Percentiles rank a stretch among this genome's conserved stretches.
phyloP scores from a whole-genome alignment of 345 rosid species.

The Eucalyptus dawsonii region DNA sequence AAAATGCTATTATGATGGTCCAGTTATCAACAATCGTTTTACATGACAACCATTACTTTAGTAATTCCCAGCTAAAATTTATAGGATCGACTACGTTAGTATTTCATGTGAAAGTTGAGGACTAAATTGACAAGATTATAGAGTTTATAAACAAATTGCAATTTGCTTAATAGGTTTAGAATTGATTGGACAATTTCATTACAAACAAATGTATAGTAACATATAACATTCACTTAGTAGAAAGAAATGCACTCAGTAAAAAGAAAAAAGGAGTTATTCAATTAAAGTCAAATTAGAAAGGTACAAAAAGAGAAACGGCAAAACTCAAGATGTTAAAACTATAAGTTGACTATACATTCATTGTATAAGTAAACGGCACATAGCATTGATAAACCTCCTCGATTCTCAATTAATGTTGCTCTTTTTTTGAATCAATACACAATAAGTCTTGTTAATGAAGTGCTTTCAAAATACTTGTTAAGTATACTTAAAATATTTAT shows the following conservation, averaged over 20 bases:
- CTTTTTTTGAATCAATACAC: too few species aligned
- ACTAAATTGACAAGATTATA: background rate
- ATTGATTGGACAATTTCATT: background rate
- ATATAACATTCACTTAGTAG: background rate
- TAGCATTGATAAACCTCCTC: too few species aligned
- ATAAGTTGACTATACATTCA: background rate
- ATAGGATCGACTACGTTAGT: background rate
- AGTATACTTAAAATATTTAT: too few species aligned
- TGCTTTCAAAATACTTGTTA: background rate
- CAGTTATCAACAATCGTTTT: rapidly evolving
- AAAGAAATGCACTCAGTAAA: too few species aligned
- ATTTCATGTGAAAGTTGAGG: background rate
- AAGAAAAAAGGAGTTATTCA: background rate
- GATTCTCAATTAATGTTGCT: background rate
- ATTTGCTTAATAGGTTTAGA: too few species aligned
- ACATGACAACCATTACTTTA: background rate
- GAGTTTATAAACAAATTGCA: too few species aligned
- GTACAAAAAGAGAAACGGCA: background rate
- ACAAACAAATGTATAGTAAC: background rate
- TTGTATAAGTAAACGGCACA: background rate
- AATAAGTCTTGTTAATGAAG: background rate
- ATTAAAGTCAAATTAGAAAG: background rate
- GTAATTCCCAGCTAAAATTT: background rate
- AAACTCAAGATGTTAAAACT: background rate
- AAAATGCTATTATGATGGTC: background rate